Percentiles rank a stretch among this genome's conserved stretches.
phyloP scores from a whole-genome alignment of 805 yeast genomes.

The Brettanomyces custersianus region DNA sequence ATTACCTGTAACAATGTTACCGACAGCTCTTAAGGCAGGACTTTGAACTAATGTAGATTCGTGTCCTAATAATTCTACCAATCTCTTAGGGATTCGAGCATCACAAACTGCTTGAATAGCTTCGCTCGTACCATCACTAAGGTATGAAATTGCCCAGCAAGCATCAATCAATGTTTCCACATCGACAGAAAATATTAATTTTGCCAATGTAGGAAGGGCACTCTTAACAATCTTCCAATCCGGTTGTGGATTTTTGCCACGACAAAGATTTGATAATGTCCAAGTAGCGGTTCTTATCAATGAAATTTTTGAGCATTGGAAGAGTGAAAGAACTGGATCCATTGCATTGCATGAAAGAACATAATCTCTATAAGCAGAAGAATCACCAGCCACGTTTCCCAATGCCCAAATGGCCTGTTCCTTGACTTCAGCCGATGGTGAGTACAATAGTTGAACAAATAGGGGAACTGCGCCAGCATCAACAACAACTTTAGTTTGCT shows the following conservation, averaged over 20 bases:
- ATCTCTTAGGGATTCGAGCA: conserved; percentile 87
- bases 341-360: conserved; percentile 82
- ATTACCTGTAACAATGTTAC: conserved; percentile 96
- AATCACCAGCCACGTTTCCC: conserved; percentile 98
- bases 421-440: conserved; percentile 82
- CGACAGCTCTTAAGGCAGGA: conserved; percentile 95
- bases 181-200: conserved; percentile 83
- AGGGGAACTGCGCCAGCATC: conserved; percentile 91
- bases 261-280: conserved; percentile 93
- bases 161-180: conserved; percentile 94
- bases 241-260: conserved; percentile 95
- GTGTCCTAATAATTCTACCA: conserved; percentile 84
- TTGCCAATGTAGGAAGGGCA: conserved; percentile 87
- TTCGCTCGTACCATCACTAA: conserved; percentile 86
- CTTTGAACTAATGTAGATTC: conserved; percentile 85
- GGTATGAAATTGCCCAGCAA: conserved; percentile 96
- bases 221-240: conserved; percentile 83
- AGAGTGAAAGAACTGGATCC: conserved; percentile 74
- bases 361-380: conserved; percentile 80
- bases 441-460: conserved; percentile 72
- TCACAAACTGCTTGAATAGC: conserved; percentile 96
- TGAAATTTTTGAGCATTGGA: conserved; percentile 78
- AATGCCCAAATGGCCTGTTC: conserved; percentile 99
- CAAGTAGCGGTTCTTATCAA: conserved; percentile 94
- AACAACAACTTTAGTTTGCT: conserved; percentile 84